Evolutionary conservation across 2,329 filamentous ascomycete species (phyloP), one percentile per base, ranked within the genome.

Genomic region (Incumbomyces lentus): DNA sequence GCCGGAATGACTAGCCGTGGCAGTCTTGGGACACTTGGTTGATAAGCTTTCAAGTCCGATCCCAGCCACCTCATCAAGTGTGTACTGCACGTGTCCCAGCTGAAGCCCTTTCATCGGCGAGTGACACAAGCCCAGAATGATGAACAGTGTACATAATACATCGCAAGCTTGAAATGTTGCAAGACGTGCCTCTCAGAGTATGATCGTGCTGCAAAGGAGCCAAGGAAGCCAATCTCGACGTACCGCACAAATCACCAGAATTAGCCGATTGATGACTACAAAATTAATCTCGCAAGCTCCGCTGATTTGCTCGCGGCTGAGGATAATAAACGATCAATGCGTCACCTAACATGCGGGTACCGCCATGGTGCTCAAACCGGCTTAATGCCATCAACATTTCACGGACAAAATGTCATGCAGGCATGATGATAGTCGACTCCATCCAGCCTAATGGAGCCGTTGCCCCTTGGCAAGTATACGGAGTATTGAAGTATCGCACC

Each of bases 391-490:
- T 32, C 7, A 18, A 35, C 6, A n/a, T 17, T n/a, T 26, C 16
- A 40, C 29, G 40, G 40, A 44, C 30, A 34, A 35, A 17, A 42
- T 42, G 40, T 33, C 33, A 30, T 42, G 41, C 32, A 35, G 18
- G 41, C 16, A 10, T 35, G 12, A 13, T n/a, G 11, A 32, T 13
- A 18, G 32, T 44, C 18, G 34, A 33, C 34, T 16, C 33, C 33
- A 29, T 14, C 11, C 22, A 32, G 42, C 22, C 22, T 26, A 12
- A n/a, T 19, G 17, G 42, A 14, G 3, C 18, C 13, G 13, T 35
- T n/a, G 19, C 19, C 8, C 12, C 40, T 44, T 36, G 40, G 30
- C 40, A 36, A 35, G 14, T n/a, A 11, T n/a, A n/a, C n/a, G n/a
- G n/a, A n/a, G n/a, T 26, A 26, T 26, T 26, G 22, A 26, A 26